Percentiles rank a stretch among this genome's conserved stretches.
phyloP scores from a whole-genome alignment of 768 basidiomycete genomes.

The Serendipita sp. region DNA sequence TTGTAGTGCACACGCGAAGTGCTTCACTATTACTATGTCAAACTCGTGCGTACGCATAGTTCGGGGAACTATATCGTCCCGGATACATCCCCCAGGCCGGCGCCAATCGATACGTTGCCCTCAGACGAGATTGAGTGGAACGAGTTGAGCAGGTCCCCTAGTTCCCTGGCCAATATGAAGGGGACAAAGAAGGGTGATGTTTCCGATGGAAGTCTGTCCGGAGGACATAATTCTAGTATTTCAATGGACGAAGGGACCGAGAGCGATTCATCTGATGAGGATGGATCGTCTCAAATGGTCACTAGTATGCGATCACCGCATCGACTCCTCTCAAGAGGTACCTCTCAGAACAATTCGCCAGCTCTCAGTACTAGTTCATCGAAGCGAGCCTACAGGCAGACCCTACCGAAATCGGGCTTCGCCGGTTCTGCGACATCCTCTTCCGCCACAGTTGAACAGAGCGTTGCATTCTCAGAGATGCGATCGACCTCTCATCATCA shows the following conservation, averaged over 20 bases:
- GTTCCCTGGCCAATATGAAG: background rate
- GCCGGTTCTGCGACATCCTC: background rate
- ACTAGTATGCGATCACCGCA: background rate
- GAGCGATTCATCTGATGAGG: background rate
- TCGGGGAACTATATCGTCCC: background rate
- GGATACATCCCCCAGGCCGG: background rate
- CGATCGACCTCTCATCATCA: background rate
- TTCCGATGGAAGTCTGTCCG: too few relatives aligned
- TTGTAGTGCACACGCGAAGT: constrained; percentile 75
- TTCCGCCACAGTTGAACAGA: background rate
- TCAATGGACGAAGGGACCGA: background rate
- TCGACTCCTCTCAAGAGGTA: background rate
- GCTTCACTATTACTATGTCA: constrained; percentile 87
- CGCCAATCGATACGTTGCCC: background rate
- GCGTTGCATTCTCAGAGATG: background rate
- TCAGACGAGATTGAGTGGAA: background rate
- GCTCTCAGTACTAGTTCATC: too few relatives aligned
- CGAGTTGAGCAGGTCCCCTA: background rate
- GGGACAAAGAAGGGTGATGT: too few relatives aligned
- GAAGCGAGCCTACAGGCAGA: too few relatives aligned
- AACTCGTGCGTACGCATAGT: constrained; percentile 75
- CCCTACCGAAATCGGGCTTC: too few relatives aligned
- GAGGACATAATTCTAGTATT: background rate
- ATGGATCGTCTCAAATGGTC: background rate
- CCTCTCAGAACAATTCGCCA: too few relatives aligned